Evolutionary conservation across 441 rosid species (phyloP).

Genomic region (Corymbia citriodora): DNA sequence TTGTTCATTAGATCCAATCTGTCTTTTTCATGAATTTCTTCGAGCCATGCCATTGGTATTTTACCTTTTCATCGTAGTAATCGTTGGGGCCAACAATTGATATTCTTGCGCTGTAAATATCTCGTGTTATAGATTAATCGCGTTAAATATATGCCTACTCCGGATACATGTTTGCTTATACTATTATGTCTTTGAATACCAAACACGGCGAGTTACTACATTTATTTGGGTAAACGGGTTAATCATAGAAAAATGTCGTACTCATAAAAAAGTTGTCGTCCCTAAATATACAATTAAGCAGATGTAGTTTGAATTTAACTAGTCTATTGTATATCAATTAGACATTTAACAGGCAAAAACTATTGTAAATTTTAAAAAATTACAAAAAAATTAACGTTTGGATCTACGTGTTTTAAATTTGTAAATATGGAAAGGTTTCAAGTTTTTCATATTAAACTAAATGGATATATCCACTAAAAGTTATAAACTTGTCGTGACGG

Average conservation of each 20-base stretch:
- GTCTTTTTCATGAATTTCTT: background rate
- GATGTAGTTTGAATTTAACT: background rate
- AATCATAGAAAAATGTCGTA: background rate
- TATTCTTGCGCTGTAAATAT: background rate
- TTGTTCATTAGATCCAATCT: background rate
- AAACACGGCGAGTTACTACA: background rate
- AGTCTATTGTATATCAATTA: background rate
- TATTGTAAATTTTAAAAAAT: background rate
- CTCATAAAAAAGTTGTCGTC: background rate
- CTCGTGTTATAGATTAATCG: background rate
- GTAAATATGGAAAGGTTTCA: background rate
- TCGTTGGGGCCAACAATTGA: background rate
- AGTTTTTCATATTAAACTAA: background rate
- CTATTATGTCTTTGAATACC: background rate
- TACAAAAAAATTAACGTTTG: rapidly evolving
- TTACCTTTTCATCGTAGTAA: background rate
- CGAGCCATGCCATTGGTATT: background rate
- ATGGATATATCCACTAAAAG: rapidly evolving
- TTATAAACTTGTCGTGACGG: rapidly evolving
- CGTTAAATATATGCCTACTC: background rate
- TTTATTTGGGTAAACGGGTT: background rate
- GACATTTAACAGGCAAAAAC: background rate
- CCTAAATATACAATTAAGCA: background rate
- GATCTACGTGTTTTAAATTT: background rate
- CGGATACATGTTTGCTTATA: rapidly evolving